A percentile compares a stretch with the other conserved stretches of the same genome.
Conservation (phyloP, 1,284 basidiomycete species). For the Pseudozyma hubeiensis region DNA sequence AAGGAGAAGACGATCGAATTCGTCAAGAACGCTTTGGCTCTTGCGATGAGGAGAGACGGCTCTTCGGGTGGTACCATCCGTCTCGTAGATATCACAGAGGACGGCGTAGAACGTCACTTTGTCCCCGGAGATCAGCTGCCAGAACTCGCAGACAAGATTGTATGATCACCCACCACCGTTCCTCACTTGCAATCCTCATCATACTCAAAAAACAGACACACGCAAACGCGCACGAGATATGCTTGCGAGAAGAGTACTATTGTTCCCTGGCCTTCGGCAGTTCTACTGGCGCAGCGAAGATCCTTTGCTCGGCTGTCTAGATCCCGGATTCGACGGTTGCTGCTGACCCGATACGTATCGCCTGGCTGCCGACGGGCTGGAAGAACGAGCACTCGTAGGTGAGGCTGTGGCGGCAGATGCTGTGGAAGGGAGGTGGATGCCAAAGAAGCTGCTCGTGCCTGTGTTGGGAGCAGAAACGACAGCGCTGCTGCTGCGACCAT, state of each 20-base stretch:
- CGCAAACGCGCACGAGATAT: neutral
- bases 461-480: conserved; percentile 15
- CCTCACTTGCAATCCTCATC: neutral
- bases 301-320: conserved; percentile 37
- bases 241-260: neutral
- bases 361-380: conserved; percentile 31
- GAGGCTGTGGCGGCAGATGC: conserved; percentile 4
- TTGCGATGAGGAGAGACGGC: conserved; percentile 98
- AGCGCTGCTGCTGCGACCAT: neutral
- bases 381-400: conserved; percentile 8
- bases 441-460: conserved; percentile 41
- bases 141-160: conserved; percentile 57
- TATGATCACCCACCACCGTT: conserved; percentile 28
- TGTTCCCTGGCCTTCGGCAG: neutral
- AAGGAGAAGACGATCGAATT: conserved; percentile 91
- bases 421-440: conserved; percentile 36
- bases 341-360: conserved; percentile 18
- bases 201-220: neutral
- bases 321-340: conserved; percentile 24
- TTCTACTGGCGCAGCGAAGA: conserved; percentile 25
- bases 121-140: conserved; percentile 79
- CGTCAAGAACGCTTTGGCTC: conserved; percentile 91
- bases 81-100: conserved; percentile 95
- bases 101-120: conserved; percentile 89
- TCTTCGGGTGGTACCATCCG: conserved; percentile 97